Base-by-base conservation (phyloP, 495 filamentous ascomycete species). In the Copromyces sp. region DNA sequence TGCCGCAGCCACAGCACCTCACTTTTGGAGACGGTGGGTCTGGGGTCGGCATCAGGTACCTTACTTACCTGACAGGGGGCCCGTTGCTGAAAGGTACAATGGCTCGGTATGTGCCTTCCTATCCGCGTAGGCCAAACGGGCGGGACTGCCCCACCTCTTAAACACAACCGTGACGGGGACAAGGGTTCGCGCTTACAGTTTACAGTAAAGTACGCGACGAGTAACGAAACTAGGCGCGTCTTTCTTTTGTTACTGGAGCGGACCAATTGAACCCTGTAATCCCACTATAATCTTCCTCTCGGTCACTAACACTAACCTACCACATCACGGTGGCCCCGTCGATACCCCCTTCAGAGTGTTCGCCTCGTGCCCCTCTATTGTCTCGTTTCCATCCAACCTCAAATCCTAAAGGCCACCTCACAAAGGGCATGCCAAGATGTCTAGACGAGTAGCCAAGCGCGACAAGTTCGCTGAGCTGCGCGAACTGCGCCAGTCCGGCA, bases 401-500 rank as follows among this genome's bases (percentile, higher is more conserved):
- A 11, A 3, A 14, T 68, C 5, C 20, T 5, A 24, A 39, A 40
- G 37, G 42, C 32, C 17, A 24, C 44, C 24, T 4, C 40, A 39
- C 32, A 74, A 69, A 24, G 17, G 53, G 24, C 53, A 32, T 20
- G 29, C 7, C 65, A 68, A 72, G 70, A 86, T 86, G 82, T 82
- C 86, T 68, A 87, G 82, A 74, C 80, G 81, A 39, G 77, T 79
- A 39, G 79, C 71, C 77, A 85, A 78, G 74, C 84, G 86, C 69
- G 76, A 78, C 53, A 86, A 84, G 78, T 84, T 96, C 78, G 94
- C 91, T 39, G 92, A 98, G 86, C 87, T 98, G 69, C 88, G 88
- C 76, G 93, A 92, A 78, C 88, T 98, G 71, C 92, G 93, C 71
- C 90, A 92, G 76, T 87, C 94, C 12, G 95, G 95, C 79, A 97